Percentiles rank a stretch among this genome's conserved stretches.
phyloP scores from a whole-genome alignment of 306 rosid species.

The Sechiopsis laciniata region DNA sequence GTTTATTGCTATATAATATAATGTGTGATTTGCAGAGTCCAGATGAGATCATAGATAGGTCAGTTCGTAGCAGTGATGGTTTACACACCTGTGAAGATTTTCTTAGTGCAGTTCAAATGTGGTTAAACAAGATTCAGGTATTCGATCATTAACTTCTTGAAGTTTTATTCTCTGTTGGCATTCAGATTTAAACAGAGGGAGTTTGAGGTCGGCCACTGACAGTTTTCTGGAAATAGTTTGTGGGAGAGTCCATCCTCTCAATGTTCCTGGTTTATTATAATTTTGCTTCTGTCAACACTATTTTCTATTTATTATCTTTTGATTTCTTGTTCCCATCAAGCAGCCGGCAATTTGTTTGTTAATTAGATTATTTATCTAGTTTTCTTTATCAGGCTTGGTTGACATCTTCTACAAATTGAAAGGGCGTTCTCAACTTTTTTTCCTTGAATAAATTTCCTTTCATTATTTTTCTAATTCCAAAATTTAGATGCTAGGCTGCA shows the following conservation, averaged over 20 bases:
- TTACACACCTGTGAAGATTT: slow-evolving; percentile 75
- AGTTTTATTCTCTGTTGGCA: not conserved
- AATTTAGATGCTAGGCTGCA: slow-evolving; percentile 6
- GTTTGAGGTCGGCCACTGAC: not conserved
- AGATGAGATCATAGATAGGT: slow-evolving; percentile 75
- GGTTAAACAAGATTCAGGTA: slow-evolving; percentile 91
- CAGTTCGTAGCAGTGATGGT: slow-evolving; percentile 69
- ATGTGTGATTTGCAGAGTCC: slow-evolving; percentile 57
- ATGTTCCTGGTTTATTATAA: not conserved
- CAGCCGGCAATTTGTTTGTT: not conserved
- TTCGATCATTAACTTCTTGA: slow-evolving; percentile 11
- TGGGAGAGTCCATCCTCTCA: slow-evolving; percentile 1
- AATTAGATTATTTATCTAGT: not conserved
- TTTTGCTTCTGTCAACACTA: not conserved
- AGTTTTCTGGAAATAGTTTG: slow-evolving; percentile 14
- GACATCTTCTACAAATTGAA: slow-evolving; percentile 1
- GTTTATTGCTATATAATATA: not conserved
- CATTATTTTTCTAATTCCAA: not conserved
- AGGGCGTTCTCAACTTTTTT: not conserved
- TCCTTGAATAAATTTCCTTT: not conserved
- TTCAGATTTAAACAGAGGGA: not conserved
- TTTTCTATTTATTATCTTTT: not conserved
- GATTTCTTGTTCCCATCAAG: not conserved
- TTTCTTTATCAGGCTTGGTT: not conserved
- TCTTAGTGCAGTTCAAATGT: slow-evolving; percentile 66